phyloP scores from a whole-genome alignment of 225 moss, liverwort and hornwort species.

The Physcomitrellopsis africana region DNA sequence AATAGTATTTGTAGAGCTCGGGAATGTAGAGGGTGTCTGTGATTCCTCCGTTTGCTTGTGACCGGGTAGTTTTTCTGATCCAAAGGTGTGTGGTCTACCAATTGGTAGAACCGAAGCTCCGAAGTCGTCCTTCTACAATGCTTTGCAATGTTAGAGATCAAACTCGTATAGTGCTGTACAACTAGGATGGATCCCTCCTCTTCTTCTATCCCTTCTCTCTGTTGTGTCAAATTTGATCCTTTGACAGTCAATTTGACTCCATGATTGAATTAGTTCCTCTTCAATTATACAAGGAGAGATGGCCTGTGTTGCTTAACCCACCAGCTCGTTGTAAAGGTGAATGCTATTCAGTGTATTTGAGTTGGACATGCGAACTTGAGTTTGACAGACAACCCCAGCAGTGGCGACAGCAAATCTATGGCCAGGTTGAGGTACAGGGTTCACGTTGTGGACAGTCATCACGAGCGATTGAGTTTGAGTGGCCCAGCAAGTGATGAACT shows the following conservation, averaged over 20 bases:
- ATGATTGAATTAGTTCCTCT: background rate
- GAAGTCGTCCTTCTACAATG: no score
- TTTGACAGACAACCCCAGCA: constrained; percentile 1
- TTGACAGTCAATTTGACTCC: background rate
- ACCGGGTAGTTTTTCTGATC: no score
- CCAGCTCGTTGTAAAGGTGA: no score
- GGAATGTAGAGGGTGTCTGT: no score
- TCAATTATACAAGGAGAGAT: background rate
- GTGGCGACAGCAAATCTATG: constrained; percentile 22
- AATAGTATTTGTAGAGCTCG: no score
- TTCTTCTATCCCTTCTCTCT: background rate
- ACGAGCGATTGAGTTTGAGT: constrained; percentile 45
- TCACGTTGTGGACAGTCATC: constrained; percentile 53
- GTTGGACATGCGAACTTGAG: no score
- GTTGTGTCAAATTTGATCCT: background rate
- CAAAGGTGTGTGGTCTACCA: no score
- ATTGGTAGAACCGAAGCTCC: background rate
- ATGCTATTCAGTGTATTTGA: no score
- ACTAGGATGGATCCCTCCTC: background rate
- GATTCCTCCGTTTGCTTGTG: no score
- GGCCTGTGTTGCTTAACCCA: background rate
- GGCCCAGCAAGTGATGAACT: constrained; percentile 49
- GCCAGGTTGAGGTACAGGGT: constrained; percentile 43
- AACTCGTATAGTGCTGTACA: background rate
- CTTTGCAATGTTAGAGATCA: background rate